phyloP scores from a whole-genome alignment of 805 yeast genomes.

The Saccharomycopsis sp. region DNA sequence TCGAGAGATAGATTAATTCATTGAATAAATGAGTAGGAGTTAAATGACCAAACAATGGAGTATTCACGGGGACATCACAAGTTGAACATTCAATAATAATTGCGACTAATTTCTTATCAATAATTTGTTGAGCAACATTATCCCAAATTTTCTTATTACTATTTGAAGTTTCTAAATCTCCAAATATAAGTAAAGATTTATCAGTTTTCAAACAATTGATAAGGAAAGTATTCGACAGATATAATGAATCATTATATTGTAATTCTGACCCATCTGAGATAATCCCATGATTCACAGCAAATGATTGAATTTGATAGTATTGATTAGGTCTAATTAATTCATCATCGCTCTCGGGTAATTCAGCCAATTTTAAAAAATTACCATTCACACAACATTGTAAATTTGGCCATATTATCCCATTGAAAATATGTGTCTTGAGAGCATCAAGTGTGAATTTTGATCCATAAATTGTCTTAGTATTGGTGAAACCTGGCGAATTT shows the following conservation, averaged over 20 bases:
- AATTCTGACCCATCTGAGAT: conserved; percentile 32
- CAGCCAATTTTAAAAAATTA: conserved; percentile 25
- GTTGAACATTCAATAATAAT: conserved; percentile 78
- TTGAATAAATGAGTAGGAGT: conserved; percentile 56
- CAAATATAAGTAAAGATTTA: conserved; percentile 54
- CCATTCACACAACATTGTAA: conserved; percentile 28
- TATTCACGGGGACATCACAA: conserved; percentile 35
- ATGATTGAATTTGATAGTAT: conserved; percentile 28
- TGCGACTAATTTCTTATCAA: conserved; percentile 37
- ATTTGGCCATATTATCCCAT: conserved; percentile 78
- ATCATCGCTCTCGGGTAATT: conserved; percentile 10
- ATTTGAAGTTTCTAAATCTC: conserved; percentile 74
- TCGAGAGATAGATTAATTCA: conserved; percentile 40
- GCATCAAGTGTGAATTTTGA: conserved; percentile 44
- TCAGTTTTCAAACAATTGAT: conserved; percentile 33
- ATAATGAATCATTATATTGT: conserved; percentile 15
- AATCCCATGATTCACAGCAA: conserved; percentile 35
- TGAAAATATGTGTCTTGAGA: conserved; percentile 53
- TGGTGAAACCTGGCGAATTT: conserved; percentile 54
- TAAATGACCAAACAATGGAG: conserved; percentile 71
- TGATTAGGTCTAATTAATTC: conserved; percentile 11
- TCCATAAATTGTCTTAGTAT: conserved; percentile 45
- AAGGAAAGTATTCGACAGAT: conserved; percentile 53
- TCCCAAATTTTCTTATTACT: conserved; percentile 48
- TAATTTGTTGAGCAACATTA: conserved; percentile 40